Evolutionary conservation across 768 basidiomycete genomes (phyloP), one percentile per base, ranked within the genome.

Genomic region (Calvatia gigantea): DNA sequence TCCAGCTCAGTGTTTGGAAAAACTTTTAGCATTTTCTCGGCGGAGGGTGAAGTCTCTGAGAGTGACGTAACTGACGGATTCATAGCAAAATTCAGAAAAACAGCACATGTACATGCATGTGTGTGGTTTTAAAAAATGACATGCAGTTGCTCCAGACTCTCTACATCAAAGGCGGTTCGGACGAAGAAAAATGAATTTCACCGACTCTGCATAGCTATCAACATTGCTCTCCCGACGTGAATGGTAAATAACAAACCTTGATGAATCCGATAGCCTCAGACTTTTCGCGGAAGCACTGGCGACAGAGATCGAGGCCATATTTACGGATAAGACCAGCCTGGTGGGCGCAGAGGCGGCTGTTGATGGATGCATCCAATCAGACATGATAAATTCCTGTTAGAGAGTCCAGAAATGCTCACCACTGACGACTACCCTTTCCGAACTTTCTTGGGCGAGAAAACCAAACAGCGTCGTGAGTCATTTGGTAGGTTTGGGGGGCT

Each of bases 401-500:
- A n/a, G n/a, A n/a, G n/a, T n/a, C n/a, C n/a, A n/a, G n/a, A n/a
- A n/a, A n/a, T n/a, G n/a, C n/a, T n/a, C 41, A 42, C 41, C 41
- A 97, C 74, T 95, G 91, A 70, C 94, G 91, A 71, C 86, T 86
- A 69, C 94, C 94, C 78, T 96, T 96, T 71, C 94, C 94, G 77
- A 66, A 96, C 75, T 91, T 96, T 74, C 94, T 85, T 60, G 94
- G 94, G 68, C 90, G 91, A 73, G 91, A 93, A 77, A 94, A 94
- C 94, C 94, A 97, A 77, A 97, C 86, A 67, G 93, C 88, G 82
- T 95, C 91, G 91, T 96, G 94, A 69, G 94, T 94, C 94, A 96
- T 93, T 77, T 82, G 87, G 57, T 53, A 51, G 61, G 61, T 54
- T 67, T 62, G 60, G 57, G 54, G 59, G 59, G 56, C 53, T 60